Percentiles rank a stretch among this genome's conserved stretches.
Conservation (phyloP, 2,329 filamentous ascomycete species). For the Trichoderma breve region DNA sequence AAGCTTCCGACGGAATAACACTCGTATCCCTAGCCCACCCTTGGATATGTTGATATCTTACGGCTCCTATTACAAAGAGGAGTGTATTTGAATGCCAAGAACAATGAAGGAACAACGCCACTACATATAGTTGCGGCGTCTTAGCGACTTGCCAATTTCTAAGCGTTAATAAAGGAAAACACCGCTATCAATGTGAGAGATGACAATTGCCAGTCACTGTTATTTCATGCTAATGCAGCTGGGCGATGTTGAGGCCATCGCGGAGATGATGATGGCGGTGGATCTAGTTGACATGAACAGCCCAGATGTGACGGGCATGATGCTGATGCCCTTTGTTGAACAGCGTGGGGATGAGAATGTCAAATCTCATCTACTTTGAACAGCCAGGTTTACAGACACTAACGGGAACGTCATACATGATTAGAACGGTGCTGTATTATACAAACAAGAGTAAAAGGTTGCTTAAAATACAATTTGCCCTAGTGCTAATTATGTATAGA, state of each 20-base stretch:
- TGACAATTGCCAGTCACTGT: fast-evolving
- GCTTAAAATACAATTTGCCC: background rate
- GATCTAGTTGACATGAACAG: background rate
- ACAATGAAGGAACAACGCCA: too few relatives aligned
- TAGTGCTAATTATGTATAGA: background rate
- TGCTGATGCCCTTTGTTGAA: background rate
- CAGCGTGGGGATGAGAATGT: background rate
- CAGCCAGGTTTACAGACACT: too few relatives aligned
- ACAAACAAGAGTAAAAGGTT: background rate
- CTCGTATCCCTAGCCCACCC: too few relatives aligned
- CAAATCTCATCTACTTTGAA: too few relatives aligned
- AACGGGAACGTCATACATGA: background rate
- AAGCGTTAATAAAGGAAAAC: too few relatives aligned
- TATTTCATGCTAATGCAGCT: background rate
- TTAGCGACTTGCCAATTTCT: too few relatives aligned
- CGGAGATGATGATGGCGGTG: background rate
- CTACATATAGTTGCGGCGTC: too few relatives aligned
- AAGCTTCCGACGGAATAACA: too few relatives aligned
- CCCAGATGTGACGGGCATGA: background rate
- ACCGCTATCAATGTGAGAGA: background rate
- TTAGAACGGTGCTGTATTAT: background rate
- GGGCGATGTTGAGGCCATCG: background rate
- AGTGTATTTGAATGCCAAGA: too few relatives aligned
- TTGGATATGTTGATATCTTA: too few relatives aligned
- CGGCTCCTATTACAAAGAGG: too few relatives aligned